A percentile compares a stretch with the other conserved stretches of the same genome.
Conservation (phyloP, 2,329 filamentous ascomycete species). For the Sporothrix brasiliensis region DNA sequence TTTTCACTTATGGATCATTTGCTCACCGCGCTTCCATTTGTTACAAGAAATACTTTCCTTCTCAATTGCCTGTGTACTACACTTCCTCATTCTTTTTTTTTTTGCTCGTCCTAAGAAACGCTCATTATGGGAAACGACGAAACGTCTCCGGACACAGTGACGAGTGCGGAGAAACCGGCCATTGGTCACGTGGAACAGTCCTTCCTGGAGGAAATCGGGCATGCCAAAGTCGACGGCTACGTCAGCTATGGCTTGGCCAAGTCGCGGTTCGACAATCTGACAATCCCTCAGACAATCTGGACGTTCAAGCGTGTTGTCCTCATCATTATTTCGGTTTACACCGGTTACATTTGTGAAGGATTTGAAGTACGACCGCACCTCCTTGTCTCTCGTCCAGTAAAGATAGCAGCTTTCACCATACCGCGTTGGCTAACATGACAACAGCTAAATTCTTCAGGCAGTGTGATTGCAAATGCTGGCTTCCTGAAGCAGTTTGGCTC, state of each 20-base stretch:
- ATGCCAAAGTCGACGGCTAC: constrained; percentile 13
- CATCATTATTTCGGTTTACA: constrained; percentile 30
- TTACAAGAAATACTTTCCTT: too few species aligned
- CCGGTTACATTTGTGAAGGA: constrained; percentile 30
- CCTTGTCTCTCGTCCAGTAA: neutral
- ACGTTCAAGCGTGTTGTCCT: constrained; percentile 26
- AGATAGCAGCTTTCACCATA: neutral
- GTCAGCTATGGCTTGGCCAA: constrained; percentile 12
- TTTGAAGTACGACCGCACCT: constrained; percentile 12
- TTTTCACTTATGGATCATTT: too few species aligned
- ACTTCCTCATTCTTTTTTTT: too few species aligned
- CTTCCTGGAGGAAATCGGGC: neutral
- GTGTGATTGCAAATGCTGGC: constrained; percentile 29
- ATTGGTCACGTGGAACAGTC: neutral
- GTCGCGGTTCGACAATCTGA: constrained; percentile 4
- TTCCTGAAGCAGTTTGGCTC: constrained; percentile 33
- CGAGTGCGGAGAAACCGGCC: neutral
- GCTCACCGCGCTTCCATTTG: too few species aligned
- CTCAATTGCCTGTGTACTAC: too few species aligned
- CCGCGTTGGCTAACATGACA: neutral
- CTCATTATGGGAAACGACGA: constrained; percentile 2
- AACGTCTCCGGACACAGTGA: neutral
- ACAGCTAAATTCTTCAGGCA: constrained; percentile 22
- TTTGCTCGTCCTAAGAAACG: too few species aligned
- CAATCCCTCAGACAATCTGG: constrained; percentile 23